A percentile compares a stretch with the other conserved stretches of the same genome.
phyloP scores from a whole-genome alignment of 805 yeast genomes.

The Suhomyces prunicola region DNA sequence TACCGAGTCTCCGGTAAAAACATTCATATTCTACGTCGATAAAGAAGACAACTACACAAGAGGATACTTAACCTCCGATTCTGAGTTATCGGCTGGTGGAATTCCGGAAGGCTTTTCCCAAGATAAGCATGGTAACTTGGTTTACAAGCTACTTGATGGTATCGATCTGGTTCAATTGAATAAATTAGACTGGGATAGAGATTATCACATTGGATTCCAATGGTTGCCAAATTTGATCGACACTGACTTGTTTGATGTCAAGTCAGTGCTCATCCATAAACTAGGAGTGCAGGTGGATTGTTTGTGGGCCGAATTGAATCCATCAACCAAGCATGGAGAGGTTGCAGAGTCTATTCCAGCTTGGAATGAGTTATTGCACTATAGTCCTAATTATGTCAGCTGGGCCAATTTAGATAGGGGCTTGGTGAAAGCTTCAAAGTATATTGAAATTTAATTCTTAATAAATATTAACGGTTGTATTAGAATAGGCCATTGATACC shows the following conservation, averaged over 20 bases:
- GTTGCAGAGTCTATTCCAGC: constrained; percentile 56
- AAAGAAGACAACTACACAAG: constrained; percentile 17
- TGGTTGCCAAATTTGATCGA: constrained; percentile 69
- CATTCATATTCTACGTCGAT: constrained; percentile 51
- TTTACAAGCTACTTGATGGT: constrained; percentile 57
- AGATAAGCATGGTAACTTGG: constrained; percentile 40
- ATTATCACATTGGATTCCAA: constrained; percentile 62
- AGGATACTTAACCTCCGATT: constrained; percentile 1
- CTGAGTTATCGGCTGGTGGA: constrained; percentile 7
- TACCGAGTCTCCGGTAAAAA: constrained; percentile 57
- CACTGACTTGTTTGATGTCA: constrained; percentile 25
- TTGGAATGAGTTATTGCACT: constrained; percentile 63
- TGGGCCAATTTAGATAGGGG: constrained; percentile 70
- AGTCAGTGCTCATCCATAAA: constrained; percentile 21
- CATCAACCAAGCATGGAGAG: constrained; percentile 22
- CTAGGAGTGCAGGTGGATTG: constrained; percentile 64
- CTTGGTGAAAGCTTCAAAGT: constrained; percentile 55
- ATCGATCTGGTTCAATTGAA: constrained; percentile 63
- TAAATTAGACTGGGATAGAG: constrained; percentile 57
- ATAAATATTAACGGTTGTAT: not conserved
- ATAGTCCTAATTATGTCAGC: constrained; percentile 60
- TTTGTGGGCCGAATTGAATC: constrained; percentile 73
- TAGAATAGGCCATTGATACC: too few species aligned
- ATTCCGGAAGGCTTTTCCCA: constrained; percentile 47
- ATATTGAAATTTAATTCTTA: constrained; percentile 34